Evolutionary conservation across 768 basidiomycete species (phyloP), one percentile per base, ranked within the genome.

Genomic region (Kwoniella sp.): DNA sequence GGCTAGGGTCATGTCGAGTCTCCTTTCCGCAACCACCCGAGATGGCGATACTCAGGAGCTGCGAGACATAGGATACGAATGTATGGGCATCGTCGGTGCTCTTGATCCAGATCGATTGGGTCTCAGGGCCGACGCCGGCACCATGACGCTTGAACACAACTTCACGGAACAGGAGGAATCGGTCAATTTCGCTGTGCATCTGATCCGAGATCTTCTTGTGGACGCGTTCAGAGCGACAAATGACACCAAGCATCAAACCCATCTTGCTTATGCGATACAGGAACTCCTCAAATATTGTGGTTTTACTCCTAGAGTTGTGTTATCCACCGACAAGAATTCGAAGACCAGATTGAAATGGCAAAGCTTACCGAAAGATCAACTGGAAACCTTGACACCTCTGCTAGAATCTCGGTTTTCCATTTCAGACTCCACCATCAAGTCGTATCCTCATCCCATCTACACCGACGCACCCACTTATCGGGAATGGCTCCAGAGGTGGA

Each of bases 401-500:
- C 85, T 97, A 13, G 89, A 87, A 64, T 72, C 72, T 49, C 64
- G 72, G 4, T 79, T 75, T 55, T 66, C 84, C 3, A 80, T 88
- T 17, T 82, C 83, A 17, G 82, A 84, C 26, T 82, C 82, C 29
- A 67, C 77, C 2, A 64, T 71, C 2, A 67, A 67, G 55, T 72
- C 79, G 1, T 82, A 81, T 12, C 69, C 81, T 2, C 86, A 88
- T 67, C 94, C 95, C 1, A 87, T 98, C 60, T 99, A 97, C 80
- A 84, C 86, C 0, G 80, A 81, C 4, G 84, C 87, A 60, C 77
- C 85, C 1, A 95, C 92, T 0, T 99, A 97, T 80, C 87, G 94
- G 46, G 94, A 98, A 79, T 99, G 96, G 96, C 85, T 98, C 33
- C 92, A 95, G 68, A 77, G 85, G 0, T 98, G 94, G 92, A 88